phyloP scores from a whole-genome alignment of 495 filamentous ascomycete species.

The Daldinia concentrica region DNA sequence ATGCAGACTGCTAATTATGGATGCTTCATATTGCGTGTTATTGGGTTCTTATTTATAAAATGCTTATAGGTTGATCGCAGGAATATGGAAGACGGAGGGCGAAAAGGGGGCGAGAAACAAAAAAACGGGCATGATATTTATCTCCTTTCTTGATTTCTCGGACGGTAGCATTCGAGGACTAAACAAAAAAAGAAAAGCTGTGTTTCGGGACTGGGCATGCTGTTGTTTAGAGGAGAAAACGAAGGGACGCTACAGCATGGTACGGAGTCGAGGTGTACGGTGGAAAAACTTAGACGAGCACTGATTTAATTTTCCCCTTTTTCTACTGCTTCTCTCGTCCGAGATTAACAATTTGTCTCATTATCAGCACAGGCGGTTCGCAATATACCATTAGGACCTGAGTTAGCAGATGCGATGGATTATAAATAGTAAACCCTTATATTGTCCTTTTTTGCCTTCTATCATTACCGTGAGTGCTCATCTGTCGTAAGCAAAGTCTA shows the following conservation, averaged over 20 bases:
- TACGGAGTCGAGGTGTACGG: constrained; percentile 37
- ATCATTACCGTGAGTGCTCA: constrained; percentile 2
- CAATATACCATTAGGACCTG: not conserved
- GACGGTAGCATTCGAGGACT: constrained; percentile 20
- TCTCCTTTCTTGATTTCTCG: not conserved
- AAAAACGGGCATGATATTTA: constrained; percentile 12
- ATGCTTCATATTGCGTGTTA: constrained; percentile 18
- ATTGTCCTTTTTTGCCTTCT: not conserved
- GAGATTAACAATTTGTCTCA: not conserved
- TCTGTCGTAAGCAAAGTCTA: not conserved
- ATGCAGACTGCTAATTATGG: constrained; percentile 3
- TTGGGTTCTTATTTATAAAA: constrained; percentile 18
- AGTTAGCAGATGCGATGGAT: not conserved
- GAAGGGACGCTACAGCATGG: constrained; percentile 26
- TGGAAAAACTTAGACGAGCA: constrained; percentile 28
- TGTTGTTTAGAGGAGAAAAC: constrained; percentile 34
- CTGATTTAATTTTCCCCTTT: constrained; percentile 14
- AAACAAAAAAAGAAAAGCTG: constrained; percentile 22
- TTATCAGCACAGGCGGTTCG: not conserved
- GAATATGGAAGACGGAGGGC: not conserved
- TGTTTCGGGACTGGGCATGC: constrained; percentile 21
- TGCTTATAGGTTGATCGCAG: not conserved
- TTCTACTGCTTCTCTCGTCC: not conserved
- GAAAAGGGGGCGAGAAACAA: constrained; percentile 1
- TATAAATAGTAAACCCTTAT: not conserved